Evolutionary conservation across 345 rosid genomes (phyloP).

Genomic region (Fremontodendron californicum): DNA sequence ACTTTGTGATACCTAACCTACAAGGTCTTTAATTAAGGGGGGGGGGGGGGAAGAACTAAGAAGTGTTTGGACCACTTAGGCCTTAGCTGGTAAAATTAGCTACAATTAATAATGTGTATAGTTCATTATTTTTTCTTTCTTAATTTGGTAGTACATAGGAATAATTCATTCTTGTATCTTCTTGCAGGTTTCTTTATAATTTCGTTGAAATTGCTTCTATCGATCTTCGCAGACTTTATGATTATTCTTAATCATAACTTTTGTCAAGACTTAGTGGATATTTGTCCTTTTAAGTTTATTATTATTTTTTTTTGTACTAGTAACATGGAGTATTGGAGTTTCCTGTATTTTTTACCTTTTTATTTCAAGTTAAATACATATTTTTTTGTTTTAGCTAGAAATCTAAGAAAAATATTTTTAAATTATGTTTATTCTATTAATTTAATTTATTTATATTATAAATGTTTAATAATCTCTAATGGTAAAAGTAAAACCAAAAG

Average conservation of each 20-base stretch:
- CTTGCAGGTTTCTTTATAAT: neutral
- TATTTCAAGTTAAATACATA: neutral
- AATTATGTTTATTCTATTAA: neutral
- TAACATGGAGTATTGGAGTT: neutral
- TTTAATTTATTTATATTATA: neutral
- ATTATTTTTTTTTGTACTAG: too few species aligned
- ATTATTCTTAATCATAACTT: neutral
- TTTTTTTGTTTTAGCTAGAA: neutral
- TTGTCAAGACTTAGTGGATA: neutral
- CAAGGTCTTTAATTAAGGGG: neutral
- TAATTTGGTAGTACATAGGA: neutral
- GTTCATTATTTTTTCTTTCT: too few species aligned
- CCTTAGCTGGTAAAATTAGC: neutral
- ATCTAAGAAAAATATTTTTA: neutral
- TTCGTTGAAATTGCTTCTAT: neutral
- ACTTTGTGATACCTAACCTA: slow-evolving; percentile 3
- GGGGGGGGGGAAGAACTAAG: too few species aligned
- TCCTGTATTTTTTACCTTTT: neutral
- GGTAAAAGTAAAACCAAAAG: neutral
- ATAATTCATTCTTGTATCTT: neutral
- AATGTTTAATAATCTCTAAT: neutral
- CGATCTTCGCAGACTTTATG: neutral
- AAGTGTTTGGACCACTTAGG: neutral
- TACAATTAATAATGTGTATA: neutral
- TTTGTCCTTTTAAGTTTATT: neutral